phyloP scores from a whole-genome alignment of 139 green algal species.

The Micromonas pusilla region DNA sequence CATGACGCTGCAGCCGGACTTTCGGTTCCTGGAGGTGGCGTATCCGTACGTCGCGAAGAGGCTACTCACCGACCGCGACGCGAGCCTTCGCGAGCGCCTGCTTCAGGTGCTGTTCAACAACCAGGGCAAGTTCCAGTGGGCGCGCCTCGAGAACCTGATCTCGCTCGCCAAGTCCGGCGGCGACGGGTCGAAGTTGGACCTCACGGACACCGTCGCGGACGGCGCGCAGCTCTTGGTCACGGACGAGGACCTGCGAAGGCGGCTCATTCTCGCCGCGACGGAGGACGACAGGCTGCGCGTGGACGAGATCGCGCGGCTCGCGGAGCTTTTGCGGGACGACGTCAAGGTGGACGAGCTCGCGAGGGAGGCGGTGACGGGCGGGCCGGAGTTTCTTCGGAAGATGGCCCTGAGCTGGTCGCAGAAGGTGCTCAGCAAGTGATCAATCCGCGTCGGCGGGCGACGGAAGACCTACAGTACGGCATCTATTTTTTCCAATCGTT shows the following conservation, averaged over 20 bases:
- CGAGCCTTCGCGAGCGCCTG: slow-evolving; percentile 80
- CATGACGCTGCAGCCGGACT: slow-evolving; percentile 88
- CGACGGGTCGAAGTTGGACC: slow-evolving; percentile 56
- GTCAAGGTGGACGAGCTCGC: slow-evolving; percentile 12
- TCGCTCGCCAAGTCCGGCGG: slow-evolving; percentile 65
- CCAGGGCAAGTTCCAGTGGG: slow-evolving; percentile 77
- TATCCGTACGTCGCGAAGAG: slow-evolving; percentile 81
- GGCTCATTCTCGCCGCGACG: slow-evolving; percentile 87
- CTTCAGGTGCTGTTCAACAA: slow-evolving; percentile 68
- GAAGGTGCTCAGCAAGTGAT: background rate
- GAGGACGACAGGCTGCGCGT: slow-evolving; percentile 92
- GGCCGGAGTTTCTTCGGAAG: slow-evolving; percentile 5
- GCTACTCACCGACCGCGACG: slow-evolving; percentile 93
- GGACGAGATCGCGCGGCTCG: slow-evolving; percentile 38
- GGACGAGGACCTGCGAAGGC: slow-evolving; percentile 44
- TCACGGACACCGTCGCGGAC: slow-evolving; percentile 78
- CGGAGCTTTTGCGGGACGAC: background rate
- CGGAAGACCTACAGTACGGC: too few relatives aligned
- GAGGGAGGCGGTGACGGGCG: background rate
- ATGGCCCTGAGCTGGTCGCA: slow-evolving; percentile 1
- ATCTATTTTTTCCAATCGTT: too few relatives aligned
- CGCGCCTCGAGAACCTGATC: slow-evolving; percentile 91
- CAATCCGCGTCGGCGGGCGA: too few relatives aligned
- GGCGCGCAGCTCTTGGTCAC: slow-evolving; percentile 41
- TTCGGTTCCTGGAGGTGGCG: slow-evolving; percentile 82